Percentiles rank a stretch among this genome's conserved stretches.
Conservation (phyloP, 2,329 filamentous ascomycete genomes). For the Aspergillus piperis region DNA sequence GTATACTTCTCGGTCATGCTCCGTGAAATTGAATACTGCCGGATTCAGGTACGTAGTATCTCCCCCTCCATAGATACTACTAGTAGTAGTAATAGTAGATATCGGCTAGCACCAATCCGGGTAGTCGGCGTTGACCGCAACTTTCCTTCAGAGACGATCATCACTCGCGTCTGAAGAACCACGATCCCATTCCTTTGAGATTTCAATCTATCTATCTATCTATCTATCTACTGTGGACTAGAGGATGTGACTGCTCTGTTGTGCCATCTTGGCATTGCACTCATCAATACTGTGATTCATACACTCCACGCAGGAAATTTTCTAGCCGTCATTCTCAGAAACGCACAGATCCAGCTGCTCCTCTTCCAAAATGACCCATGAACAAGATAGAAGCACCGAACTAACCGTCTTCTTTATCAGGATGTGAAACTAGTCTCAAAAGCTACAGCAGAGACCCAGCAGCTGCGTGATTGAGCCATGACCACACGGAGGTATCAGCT, state of each 20-base stretch:
- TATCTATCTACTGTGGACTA: not conserved
- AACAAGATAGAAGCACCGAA: too few relatives aligned
- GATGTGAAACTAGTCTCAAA: too few relatives aligned
- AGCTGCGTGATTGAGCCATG: not conserved
- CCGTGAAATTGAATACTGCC: not conserved
- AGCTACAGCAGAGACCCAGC: too few relatives aligned
- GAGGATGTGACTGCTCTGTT: not conserved
- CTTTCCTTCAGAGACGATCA: not conserved
- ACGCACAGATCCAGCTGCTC: too few relatives aligned
- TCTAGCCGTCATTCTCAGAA: not conserved
- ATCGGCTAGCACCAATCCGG: not conserved
- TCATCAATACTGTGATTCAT: not conserved
- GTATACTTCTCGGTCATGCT: not conserved
- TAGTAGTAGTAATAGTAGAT: not conserved
- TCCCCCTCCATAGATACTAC: not conserved
- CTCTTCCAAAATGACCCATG: too few relatives aligned
- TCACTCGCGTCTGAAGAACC: not conserved
- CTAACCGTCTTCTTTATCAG: too few relatives aligned
- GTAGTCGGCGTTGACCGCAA: constrained; percentile 1
- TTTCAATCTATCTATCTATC: not conserved
- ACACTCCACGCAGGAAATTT: not conserved
- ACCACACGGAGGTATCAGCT: not conserved
- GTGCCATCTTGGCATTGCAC: not conserved
- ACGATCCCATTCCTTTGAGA: not conserved
- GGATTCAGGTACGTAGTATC: too few relatives aligned